Conservation (phyloP, 345 rosid genomes). For the Syzygium oleosum region DNA sequence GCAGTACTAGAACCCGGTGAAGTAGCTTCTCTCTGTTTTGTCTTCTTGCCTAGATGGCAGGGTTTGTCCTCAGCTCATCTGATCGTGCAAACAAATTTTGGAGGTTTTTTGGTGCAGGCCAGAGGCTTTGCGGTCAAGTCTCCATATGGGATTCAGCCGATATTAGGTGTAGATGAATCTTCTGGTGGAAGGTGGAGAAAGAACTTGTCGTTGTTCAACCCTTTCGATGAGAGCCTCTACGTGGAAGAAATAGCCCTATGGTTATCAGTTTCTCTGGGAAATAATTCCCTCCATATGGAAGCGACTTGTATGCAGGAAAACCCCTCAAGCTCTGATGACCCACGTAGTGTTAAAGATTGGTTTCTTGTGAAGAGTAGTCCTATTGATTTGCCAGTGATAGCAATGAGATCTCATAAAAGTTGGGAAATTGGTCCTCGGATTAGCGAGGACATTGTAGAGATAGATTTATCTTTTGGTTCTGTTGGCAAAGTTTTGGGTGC, state of each 20-base stretch:
- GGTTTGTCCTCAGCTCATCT: slow-evolving; percentile 53
- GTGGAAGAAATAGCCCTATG: slow-evolving; percentile 49
- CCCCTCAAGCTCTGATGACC: slow-evolving; percentile 9
- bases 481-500: slow-evolving; percentile 39
- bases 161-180: slow-evolving; percentile 22
- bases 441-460: slow-evolving; percentile 34
- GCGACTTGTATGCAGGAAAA: slow-evolving; percentile 33
- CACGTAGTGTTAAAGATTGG: slow-evolving; percentile 37
- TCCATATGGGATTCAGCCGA: slow-evolving; percentile 41
- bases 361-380: slow-evolving; percentile 29
- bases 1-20: slow-evolving; percentile 49
- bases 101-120: slow-evolving; percentile 57
- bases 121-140: slow-evolving; percentile 54
- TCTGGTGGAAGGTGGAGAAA: slow-evolving; percentile 31
- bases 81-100: slow-evolving; percentile 58
- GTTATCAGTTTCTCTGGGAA: slow-evolving; percentile 47
- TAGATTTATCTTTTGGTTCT: slow-evolving; percentile 40
- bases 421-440: slow-evolving; percentile 45
- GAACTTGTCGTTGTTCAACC: slow-evolving; percentile 56
- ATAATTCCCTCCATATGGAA: slow-evolving; percentile 31
- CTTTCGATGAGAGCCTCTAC: slow-evolving; percentile 38
- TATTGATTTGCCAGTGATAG: slow-evolving; percentile 32
- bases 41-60: slow-evolving; percentile 51
- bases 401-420: slow-evolving; percentile 33
- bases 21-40: slow-evolving; percentile 50